These are phyloP conservation scores for Dimocarpus longan DNA, from an alignment of 345 rosid species.

Conservation along the genomic window DNA sequence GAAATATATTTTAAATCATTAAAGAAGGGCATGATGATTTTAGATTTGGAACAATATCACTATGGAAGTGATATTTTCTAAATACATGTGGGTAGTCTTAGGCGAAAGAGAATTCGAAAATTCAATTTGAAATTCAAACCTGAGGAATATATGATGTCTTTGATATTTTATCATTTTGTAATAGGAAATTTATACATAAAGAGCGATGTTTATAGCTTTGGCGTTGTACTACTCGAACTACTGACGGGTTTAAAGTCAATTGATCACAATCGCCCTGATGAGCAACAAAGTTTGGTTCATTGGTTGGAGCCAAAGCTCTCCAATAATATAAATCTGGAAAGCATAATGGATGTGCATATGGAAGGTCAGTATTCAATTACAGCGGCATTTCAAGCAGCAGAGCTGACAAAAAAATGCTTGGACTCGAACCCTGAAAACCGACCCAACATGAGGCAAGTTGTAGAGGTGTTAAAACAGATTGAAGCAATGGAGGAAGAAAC, in stretches of 20 bases:
- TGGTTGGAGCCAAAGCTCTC: constrained; percentile 55
- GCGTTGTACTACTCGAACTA: constrained; percentile 65
- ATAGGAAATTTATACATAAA: constrained; percentile 67
- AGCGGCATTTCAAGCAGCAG: constrained; percentile 48
- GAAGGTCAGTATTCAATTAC: constrained; percentile 53
- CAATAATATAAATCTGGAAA: constrained; percentile 42
- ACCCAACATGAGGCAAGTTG: constrained; percentile 62
- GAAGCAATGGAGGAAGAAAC: constrained; percentile 34
- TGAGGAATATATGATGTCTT: background rate
- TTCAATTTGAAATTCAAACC: too few relatives aligned
- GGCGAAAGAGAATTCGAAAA: too few relatives aligned
- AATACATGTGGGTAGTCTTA: too few relatives aligned
- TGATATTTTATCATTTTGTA: background rate
- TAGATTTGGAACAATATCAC: too few relatives aligned
- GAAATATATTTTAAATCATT: too few relatives aligned
- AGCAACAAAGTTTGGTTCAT: constrained; percentile 53
- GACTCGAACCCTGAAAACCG: constrained; percentile 51
- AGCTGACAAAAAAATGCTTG: constrained; percentile 47
- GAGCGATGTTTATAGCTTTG: constrained; percentile 75
- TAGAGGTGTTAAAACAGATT: constrained; percentile 44
- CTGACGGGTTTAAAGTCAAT: constrained; percentile 58
- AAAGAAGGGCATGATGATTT: too few relatives aligned
- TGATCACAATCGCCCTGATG: constrained; percentile 39
- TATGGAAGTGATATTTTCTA: too few relatives aligned
- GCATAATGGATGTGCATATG: constrained; percentile 48